Base-by-base conservation (phyloP, 2,329 filamentous ascomycete genomes). In the Amphichorda felina region DNA sequence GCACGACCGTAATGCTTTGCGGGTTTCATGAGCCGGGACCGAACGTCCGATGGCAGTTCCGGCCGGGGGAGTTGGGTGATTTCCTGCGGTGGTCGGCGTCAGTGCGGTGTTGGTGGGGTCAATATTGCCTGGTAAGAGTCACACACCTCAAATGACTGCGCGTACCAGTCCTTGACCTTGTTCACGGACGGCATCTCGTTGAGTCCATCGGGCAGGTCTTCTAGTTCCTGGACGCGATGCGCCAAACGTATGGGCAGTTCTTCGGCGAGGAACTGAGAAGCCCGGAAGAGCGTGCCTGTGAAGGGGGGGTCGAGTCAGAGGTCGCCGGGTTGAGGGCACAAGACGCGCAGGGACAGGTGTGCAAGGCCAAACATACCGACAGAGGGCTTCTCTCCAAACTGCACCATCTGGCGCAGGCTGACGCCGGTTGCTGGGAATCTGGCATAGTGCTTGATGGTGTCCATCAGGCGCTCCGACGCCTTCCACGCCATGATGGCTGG, bases 161-260 rank as follows among this genome's bases (percentile, higher is more conserved):
- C 91, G 59, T 98, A 98, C 91, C 91, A 98, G 53, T 96, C 88
- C 57, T 88, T 82, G 46, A 98, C 91, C 52, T 81, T 86, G 57
- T 81, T 79, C 46, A 98, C 94, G 9, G 91, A 96, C 27, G 88
- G 85, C 91, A 98, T 96, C 47, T 96, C 88, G 56, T 86, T 94
- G 42, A 98, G 74, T 38, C 91, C 91, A 71, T 98, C 91, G 25
- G 91, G 91, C 3, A 98, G 69, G 51, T 86, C 83, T 42, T 82
- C 79, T 39, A 98, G 75, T 64, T 98, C 91, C 60, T 94, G 84
- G 40, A 98, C 91, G 44, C 91, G 83, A 63, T 98, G 91, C 49
- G 91, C 91, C 41, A 98, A 71, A 36, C 91, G 84, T 51, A 98
- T 98, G 46, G 91, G 91, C 17, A 98, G 77, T 67, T 98, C 91